Evolutionary conservation across 495 filamentous ascomycete species (phyloP).

Genomic region (Neurospora sp.): DNA sequence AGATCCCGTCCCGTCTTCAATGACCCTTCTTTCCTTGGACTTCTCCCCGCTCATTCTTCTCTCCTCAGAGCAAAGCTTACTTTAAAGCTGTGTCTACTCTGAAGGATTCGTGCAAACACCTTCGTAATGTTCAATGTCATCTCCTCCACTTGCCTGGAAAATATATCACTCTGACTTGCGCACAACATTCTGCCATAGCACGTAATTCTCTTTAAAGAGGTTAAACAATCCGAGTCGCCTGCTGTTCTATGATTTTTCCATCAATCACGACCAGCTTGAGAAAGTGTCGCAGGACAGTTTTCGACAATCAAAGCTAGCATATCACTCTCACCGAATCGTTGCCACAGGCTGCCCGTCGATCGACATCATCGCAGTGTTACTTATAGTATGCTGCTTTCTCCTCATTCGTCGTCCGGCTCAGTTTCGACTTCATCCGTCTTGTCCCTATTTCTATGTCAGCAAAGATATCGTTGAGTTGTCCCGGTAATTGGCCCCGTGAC

Average conservation of each 20-base stretch:
- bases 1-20: not conserved
- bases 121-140: not conserved
- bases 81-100: not conserved
- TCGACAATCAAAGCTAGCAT: not conserved
- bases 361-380: not conserved
- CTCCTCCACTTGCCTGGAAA: not conserved
- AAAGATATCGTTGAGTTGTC: constrained; percentile 3
- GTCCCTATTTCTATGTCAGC: constrained; percentile 5
- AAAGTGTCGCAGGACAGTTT: not conserved
- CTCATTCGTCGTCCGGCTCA: constrained; percentile 13
- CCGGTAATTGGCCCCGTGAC: constrained; percentile 8
- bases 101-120: not conserved
- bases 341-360: not conserved
- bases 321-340: not conserved
- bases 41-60: not conserved
- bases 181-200: not conserved
- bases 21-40: too few species aligned
- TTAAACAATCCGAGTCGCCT: not conserved
- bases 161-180: not conserved
- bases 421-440: constrained; percentile 15
- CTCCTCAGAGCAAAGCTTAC: not conserved
- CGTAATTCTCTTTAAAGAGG: not conserved
- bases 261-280: not conserved
- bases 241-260: not conserved
- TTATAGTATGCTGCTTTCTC: not conserved